phyloP scores from a whole-genome alignment of 441 rosid genomes.

The Corymbia citriodora region DNA sequence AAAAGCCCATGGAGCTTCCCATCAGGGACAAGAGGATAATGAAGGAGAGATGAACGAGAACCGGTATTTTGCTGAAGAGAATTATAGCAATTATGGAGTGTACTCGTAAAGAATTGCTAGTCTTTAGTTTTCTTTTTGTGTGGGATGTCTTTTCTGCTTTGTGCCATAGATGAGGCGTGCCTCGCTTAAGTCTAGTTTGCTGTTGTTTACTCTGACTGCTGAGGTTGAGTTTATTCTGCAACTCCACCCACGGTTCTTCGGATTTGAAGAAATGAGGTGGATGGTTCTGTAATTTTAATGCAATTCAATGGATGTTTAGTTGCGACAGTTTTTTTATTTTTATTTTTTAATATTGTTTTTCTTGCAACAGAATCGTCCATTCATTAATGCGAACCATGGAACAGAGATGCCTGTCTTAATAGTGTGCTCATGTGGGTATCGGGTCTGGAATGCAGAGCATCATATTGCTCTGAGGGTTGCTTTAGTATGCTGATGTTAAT shows the following conservation, averaged over 20 bases:
- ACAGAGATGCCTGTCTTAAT: background rate
- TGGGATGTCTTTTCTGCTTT: background rate
- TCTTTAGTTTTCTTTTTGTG: background rate
- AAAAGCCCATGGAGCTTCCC: conserved; percentile 78
- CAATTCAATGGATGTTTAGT: background rate
- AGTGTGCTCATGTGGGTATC: background rate
- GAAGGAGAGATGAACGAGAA: conserved; percentile 9
- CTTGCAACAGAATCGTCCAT: background rate
- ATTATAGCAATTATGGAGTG: background rate
- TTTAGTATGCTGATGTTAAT: background rate
- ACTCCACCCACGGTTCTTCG: background rate
- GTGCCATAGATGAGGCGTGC: background rate
- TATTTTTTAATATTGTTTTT: background rate
- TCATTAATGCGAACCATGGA: background rate
- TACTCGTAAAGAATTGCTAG: background rate
- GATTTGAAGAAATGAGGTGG: background rate
- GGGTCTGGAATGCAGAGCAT: background rate
- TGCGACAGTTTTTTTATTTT: background rate
- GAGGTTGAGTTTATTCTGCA: background rate
- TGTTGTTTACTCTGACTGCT: background rate
- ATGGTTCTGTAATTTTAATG: background rate
- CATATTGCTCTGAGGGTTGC: background rate
- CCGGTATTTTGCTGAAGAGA: background rate
- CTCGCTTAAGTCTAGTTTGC: background rate
- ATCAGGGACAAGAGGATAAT: conserved; percentile 85